phyloP scores from a whole-genome alignment of 2,329 filamentous ascomycete genomes.

The Hypoxylon sp. region DNA sequence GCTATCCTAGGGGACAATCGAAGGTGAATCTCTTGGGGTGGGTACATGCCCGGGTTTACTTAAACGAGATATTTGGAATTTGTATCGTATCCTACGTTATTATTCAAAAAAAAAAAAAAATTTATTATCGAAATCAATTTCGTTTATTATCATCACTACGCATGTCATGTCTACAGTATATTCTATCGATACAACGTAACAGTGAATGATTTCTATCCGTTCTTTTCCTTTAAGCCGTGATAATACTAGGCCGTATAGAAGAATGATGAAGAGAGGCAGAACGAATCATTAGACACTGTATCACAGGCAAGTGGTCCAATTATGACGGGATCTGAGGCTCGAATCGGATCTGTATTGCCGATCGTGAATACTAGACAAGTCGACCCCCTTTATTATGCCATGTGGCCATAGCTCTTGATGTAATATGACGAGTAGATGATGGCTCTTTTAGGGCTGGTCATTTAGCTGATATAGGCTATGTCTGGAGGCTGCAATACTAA shows the following conservation, averaged over 20 bases:
- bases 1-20: background rate
- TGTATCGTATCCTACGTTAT: background rate
- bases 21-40: background rate
- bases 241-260: background rate
- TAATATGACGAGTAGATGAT: constrained; percentile 29
- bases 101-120: too few relatives aligned
- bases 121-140: background rate
- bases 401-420: constrained; percentile 11
- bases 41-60: constrained; percentile 13
- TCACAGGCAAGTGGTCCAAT: background rate
- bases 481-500: background rate
- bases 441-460: background rate
- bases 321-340: background rate
- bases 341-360: constrained; percentile 2
- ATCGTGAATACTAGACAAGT: constrained; percentile 3
- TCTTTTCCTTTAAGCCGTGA: background rate
- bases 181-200: background rate
- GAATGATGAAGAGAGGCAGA: background rate
- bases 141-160: background rate
- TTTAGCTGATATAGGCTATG: background rate
- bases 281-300: background rate
- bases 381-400: background rate
- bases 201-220: background rate
- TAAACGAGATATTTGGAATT: background rate
- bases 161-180: background rate